A percentile compares a stretch with the other conserved stretches of the same genome.
Evolutionary conservation across 176 grass and related monocot species (phyloP).

Genomic region (Oryza nivara): DNA sequence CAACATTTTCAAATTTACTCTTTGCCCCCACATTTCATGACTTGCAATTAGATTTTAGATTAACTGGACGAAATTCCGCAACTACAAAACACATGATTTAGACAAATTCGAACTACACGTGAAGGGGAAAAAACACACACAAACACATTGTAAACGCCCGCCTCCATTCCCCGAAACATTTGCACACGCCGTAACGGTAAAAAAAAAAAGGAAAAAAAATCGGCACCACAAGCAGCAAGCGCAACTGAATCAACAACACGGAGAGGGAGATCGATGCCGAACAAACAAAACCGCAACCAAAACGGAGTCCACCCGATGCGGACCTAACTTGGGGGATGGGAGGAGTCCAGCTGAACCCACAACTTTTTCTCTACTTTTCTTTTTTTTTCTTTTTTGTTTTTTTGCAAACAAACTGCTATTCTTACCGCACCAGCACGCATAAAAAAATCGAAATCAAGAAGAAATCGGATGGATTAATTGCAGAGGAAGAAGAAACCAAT

Average conservation of each 20-base stretch:
- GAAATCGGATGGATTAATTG: background rate
- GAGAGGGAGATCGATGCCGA: background rate
- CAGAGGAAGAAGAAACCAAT: background rate
- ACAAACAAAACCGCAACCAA: background rate
- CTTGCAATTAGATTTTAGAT: background rate
- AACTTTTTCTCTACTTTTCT: background rate
- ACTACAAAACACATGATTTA: background rate
- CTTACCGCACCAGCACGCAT: background rate
- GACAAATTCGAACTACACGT: background rate
- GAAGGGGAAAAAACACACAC: background rate
- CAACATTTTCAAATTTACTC: conserved; percentile 1
- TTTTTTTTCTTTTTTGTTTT: background rate
- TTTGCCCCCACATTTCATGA: background rate
- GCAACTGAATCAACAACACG: conserved; percentile 10
- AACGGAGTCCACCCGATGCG: background rate
- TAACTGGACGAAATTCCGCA: background rate
- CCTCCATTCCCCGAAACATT: background rate
- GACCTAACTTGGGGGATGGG: background rate
- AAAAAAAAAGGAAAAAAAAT: background rate
- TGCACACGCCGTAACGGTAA: background rate
- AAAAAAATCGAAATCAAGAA: background rate
- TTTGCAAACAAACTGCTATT: background rate
- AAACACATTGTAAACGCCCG: background rate
- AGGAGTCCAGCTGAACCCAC: background rate
- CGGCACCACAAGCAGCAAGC: background rate